phyloP scores from a whole-genome alignment of 179 eudicot species.

The Drosera spatulata region DNA sequence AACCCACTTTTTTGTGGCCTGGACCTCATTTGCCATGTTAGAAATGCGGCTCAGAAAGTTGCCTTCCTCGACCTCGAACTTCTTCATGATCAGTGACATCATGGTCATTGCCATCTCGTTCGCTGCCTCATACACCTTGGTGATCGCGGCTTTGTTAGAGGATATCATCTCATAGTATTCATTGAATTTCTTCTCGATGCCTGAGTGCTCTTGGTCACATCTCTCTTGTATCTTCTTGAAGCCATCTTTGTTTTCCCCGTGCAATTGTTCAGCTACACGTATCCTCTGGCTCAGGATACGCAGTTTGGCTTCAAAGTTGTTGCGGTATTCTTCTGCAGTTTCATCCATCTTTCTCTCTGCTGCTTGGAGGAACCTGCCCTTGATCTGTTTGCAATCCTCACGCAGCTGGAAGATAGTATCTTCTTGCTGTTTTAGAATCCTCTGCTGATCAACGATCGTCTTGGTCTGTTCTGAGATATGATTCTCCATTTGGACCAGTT shows the following conservation, averaged over 20 bases:
- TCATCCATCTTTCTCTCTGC: slow-evolving; percentile 69
- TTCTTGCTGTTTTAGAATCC: slow-evolving; percentile 23
- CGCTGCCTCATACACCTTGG: slow-evolving; percentile 18
- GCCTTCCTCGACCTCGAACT: slow-evolving; percentile 32
- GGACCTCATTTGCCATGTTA: slow-evolving; percentile 40
- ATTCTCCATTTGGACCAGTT: slow-evolving; percentile 17
- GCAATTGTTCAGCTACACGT: slow-evolving; percentile 73
- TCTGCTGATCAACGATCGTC: slow-evolving; percentile 29
- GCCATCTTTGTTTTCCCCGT: slow-evolving; percentile 53
- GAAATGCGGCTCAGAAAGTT: slow-evolving; percentile 42
- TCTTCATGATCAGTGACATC: slow-evolving; percentile 17
- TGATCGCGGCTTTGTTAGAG: slow-evolving; percentile 18
- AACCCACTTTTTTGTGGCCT: slow-evolving; percentile 52
- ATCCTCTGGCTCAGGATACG: slow-evolving; percentile 61
- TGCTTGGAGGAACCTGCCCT: slow-evolving; percentile 24
- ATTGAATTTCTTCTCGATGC: slow-evolving; percentile 15
- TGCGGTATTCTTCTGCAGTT: slow-evolving; percentile 47
- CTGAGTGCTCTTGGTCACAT: slow-evolving; percentile 39
- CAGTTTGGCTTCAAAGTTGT: slow-evolving; percentile 56
- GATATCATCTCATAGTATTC: slow-evolving; percentile 5
- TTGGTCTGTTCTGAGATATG: slow-evolving; percentile 31
- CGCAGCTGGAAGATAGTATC: slow-evolving; percentile 25
- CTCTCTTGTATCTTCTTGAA: slow-evolving; percentile 29
- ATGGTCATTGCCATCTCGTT: slow-evolving; percentile 22
- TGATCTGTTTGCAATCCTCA: slow-evolving; percentile 26